Base-by-base conservation (phyloP, 768 basidiomycete species). In the Suillus cothurnatus region DNA sequence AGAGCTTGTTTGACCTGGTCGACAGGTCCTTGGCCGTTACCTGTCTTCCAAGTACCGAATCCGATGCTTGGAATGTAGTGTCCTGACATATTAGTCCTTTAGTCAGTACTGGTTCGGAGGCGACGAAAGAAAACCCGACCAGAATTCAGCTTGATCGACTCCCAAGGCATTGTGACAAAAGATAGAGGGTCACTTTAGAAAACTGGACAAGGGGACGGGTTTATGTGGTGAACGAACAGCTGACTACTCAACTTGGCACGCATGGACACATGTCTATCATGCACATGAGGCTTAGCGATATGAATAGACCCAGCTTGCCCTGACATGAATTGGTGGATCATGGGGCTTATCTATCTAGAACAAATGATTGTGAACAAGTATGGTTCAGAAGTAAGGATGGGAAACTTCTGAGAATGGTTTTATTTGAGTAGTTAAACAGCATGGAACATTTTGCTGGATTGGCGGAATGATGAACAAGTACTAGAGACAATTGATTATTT, bases 1-100 rank as follows among this genome's bases (percentile, higher is more conserved):
- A 90, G 74, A 3, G 88, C 89, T 69, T 88, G 86, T 69, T 86
- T 85, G 32, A 91, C 85, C 68, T 84, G 81, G 70, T 83, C 80
- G 31, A 81, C 79, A 6, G 84, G 73, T 31, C 74, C 77, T 66
- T 84, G 81, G 1, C 87, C 88, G 39, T 85, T 84, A n/a, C 53
- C 53, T 34, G 53, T 55, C 53, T 55, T 55, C 53, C 53, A 55
- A 55, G 53, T 55, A 32, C 53, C 53, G 53, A 55, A 55, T 34
- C 21, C 53, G 21, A 55, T 55, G 6, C 53, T 55, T 32, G 53
- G 53, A n/a, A 55, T 55, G 12, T 55, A 21, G 32, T 55, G 2
- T 55, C 53, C 53, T 55, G 6, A n/a, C 12, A 21, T 32, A n/a
- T n/a, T 6, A 14, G 2, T 14, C 6, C 52, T 34, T 6, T 34